phyloP scores from a whole-genome alignment of 106 monocot species.

The Platanthera guangdongensis region DNA sequence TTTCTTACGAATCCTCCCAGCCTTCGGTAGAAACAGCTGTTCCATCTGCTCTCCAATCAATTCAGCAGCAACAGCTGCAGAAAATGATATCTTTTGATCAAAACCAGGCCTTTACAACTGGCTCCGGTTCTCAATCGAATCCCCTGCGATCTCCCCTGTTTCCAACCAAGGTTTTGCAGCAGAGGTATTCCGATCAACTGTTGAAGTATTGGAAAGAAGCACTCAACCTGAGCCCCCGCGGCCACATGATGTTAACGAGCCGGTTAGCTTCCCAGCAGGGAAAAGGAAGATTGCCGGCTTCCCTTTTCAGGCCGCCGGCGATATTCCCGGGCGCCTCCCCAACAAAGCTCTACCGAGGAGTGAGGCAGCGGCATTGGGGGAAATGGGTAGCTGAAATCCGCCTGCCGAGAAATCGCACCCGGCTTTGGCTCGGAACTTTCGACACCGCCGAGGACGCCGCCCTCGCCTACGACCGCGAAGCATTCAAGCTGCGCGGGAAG shows the following conservation, averaged over 20 bases:
- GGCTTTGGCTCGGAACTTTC: slow-evolving; percentile 95
- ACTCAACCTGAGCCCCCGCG: slow-evolving; percentile 44
- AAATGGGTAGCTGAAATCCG: slow-evolving; percentile 74
- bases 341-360: slow-evolving; percentile 56
- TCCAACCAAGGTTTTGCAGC: slow-evolving; percentile 1
- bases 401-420: slow-evolving; percentile 63
- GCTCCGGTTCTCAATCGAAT: not conserved
- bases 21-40: not conserved
- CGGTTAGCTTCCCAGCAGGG: not conserved
- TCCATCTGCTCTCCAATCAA: not conserved
- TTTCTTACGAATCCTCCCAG: not conserved
- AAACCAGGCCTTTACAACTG: not conserved
- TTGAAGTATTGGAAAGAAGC: slow-evolving; percentile 26
- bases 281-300: not conserved
- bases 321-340: slow-evolving; percentile 3
- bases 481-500: slow-evolving; percentile 75
- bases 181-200: slow-evolving; percentile 17
- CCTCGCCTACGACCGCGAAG: slow-evolving; percentile 88
- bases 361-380: slow-evolving; percentile 67
- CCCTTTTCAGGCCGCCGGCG: not conserved
- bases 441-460: slow-evolving; percentile 95
- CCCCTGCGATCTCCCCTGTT: not conserved
- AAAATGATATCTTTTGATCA: slow-evolving; percentile 2
- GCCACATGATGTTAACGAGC: slow-evolving; percentile 31
- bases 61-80: not conserved